phyloP scores from a whole-genome alignment of 768 basidiomycete genomes.

The Chalciporus piperatus region DNA sequence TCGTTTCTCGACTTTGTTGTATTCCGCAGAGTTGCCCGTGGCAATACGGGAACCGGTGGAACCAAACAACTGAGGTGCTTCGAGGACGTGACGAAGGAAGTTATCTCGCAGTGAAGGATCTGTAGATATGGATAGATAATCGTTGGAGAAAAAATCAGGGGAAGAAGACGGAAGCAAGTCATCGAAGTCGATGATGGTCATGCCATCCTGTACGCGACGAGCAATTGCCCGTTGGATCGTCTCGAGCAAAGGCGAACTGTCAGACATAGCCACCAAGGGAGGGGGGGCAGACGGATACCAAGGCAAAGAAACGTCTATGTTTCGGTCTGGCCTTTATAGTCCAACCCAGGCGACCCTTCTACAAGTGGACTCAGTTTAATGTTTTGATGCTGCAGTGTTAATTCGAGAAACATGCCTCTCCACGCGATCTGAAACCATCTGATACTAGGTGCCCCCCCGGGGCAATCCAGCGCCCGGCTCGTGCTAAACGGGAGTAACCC shows the following conservation, averaged over 20 bases:
- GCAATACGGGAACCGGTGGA: conserved; percentile 50
- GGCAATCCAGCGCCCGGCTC: too few species aligned
- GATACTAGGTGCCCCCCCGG: too few species aligned
- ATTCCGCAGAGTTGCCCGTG: conserved; percentile 34
- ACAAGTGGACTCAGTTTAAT: too few species aligned
- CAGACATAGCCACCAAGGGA: conserved; percentile 7
- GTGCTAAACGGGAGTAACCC: too few species aligned
- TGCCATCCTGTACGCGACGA: conserved; percentile 7
- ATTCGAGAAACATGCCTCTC: too few species aligned
- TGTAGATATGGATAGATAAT: conserved; percentile 47
- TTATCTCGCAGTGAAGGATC: conserved; percentile 30
- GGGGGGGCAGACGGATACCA: not conserved
- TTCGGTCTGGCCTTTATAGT: too few species aligned
- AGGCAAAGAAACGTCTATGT: too few species aligned
- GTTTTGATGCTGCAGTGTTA: too few species aligned
- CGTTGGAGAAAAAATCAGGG: conserved; percentile 45
- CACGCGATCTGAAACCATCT: too few species aligned
- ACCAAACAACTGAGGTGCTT: conserved; percentile 35
- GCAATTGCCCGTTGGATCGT: conserved; percentile 14
- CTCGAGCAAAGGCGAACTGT: conserved; percentile 3
- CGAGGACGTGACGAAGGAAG: conserved; percentile 32
- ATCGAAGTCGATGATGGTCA: conserved; percentile 11
- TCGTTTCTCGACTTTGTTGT: conserved; percentile 11
- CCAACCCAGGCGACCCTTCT: too few species aligned
- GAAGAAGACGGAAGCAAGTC: conserved; percentile 16